These are phyloP conservation scores for Tilletia walkeri DNA, from an alignment of 1,284 basidiomycete species.

Conservation along the genomic window DNA sequence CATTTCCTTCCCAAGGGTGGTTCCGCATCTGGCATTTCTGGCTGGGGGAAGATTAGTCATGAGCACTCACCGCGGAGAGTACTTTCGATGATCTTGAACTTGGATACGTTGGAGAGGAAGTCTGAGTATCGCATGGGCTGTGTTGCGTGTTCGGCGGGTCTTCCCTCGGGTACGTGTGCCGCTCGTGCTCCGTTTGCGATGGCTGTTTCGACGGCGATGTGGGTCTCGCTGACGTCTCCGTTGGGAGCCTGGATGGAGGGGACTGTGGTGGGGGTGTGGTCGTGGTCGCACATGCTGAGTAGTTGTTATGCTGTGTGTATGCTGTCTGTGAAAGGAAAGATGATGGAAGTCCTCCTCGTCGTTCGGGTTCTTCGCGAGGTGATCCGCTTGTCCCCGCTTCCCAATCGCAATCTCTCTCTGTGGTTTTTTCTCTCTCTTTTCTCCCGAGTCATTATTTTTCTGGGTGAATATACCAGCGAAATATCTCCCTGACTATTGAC, in stretches of 20 bases:
- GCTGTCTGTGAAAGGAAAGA: too few relatives aligned
- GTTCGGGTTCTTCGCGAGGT: too few relatives aligned
- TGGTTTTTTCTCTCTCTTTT: too few relatives aligned
- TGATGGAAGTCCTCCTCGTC: too few relatives aligned
- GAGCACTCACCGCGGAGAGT: conserved; percentile 75
- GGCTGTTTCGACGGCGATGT: conserved; percentile 45
- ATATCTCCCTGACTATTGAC: too few relatives aligned
- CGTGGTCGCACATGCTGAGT: conserved; percentile 40
- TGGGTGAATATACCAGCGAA: too few relatives aligned
- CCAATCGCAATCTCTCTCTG: too few relatives aligned
- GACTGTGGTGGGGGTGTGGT: conserved; percentile 29
- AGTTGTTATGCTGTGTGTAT: too few relatives aligned
- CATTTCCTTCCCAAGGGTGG: too few relatives aligned
- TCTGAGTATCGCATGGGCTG: conserved; percentile 26
- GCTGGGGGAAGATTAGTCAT: neutral
- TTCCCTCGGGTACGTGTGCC: conserved; percentile 19
- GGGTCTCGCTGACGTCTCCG: conserved; percentile 34
- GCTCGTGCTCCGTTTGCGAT: conserved; percentile 28
- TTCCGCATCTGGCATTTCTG: too few relatives aligned
- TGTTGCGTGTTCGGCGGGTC: conserved; percentile 20
- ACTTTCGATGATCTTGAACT: conserved; percentile 81
- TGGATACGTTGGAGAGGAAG: conserved; percentile 55
- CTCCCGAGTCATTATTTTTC: too few relatives aligned
- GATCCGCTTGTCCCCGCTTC: too few relatives aligned
- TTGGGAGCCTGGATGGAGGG: conserved; percentile 43